Base-by-base conservation (phyloP, 352 stramenopile species). In the Globisporangium emineosum region DNA sequence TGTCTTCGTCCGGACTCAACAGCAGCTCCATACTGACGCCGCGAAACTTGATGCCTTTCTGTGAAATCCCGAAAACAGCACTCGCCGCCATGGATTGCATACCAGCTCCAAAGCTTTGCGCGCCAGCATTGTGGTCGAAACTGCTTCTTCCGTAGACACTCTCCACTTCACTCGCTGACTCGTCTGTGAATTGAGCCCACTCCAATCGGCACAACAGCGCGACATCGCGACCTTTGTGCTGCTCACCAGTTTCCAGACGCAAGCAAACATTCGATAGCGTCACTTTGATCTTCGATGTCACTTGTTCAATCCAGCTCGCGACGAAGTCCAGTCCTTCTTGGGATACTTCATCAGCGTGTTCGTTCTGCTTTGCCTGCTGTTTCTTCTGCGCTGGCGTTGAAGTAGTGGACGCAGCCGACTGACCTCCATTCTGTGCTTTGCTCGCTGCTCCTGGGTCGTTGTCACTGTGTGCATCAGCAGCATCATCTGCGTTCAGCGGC, bases 291-390 rank as follows among this genome's bases (percentile, higher is more conserved):
- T 94, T 96, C 49, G 86, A 94, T 60, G 88, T 94, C 13, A 96
- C 88, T 47, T 93, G 88, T 62, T 96, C 88, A 58, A 96, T 96
- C 88, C 88, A 96, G 54, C 82, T 92, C 23, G 88, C 88, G 29
- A 96, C 88, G 68, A 96, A 96, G 68, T 96, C 88, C 25, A 96
- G 80, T 40, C 88, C 86, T 91, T 96, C 88, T 60, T 94, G 86
- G 17, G 88, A 94, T 12, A 94, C 78, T 68, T 91, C 78, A 59
- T 96, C 86, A 5, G 83, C 64, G 10, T 81, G 72, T 37, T 92
- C 84, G 0, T 64, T 64, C 3, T 49, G 49, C 68, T 50, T 17
- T 15, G 27, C 13, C 62, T 77, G 35, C 67, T 69, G 13, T 60
- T 49, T 45, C 37, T 60, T 47, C 52, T 58, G 52, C 1, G 30